Evolutionary conservation across 2,329 filamentous ascomycete species (phyloP).

Genomic region (Cytospora schulzeri): DNA sequence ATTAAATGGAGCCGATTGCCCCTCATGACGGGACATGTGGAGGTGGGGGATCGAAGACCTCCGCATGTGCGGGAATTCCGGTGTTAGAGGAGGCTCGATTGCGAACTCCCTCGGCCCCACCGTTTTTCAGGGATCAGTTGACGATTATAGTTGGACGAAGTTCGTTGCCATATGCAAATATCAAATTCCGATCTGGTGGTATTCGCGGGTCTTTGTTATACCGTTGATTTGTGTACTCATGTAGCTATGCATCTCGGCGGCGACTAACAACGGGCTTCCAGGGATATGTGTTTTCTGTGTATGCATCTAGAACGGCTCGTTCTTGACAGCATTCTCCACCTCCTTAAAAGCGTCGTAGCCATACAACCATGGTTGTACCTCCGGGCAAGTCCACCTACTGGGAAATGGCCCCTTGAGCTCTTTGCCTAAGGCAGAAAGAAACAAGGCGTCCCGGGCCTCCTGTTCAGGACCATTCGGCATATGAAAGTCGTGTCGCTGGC

Average conservation of each 20-base stretch:
- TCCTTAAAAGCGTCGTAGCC: constrained; percentile 64
- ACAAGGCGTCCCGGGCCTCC: constrained; percentile 57
- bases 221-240: too few species aligned
- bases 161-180: not conserved
- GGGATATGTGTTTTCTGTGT: not conserved
- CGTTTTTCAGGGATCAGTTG: not conserved
- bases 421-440: constrained; percentile 55
- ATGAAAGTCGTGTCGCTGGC: constrained; percentile 55
- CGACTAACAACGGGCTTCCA: not conserved
- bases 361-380: constrained; percentile 65
- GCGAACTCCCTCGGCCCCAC: not conserved
- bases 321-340: constrained; percentile 42
- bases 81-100: not conserved
- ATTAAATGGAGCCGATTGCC: not conserved
- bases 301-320: constrained; percentile 26
- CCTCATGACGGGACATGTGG: not conserved
- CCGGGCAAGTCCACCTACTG: constrained; percentile 64
- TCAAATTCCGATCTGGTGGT: not conserved
- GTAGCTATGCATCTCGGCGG: not conserved
- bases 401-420: constrained; percentile 57
- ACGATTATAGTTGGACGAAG: not conserved
- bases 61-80: not conserved
- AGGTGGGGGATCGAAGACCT: not conserved
- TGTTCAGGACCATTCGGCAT: constrained; percentile 59
- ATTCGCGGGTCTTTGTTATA: too few species aligned